These are phyloP conservation scores for Cladophialophora psammophila DNA, from an alignment of 2,329 filamentous ascomycete genomes.

Conservation along the genomic window DNA sequence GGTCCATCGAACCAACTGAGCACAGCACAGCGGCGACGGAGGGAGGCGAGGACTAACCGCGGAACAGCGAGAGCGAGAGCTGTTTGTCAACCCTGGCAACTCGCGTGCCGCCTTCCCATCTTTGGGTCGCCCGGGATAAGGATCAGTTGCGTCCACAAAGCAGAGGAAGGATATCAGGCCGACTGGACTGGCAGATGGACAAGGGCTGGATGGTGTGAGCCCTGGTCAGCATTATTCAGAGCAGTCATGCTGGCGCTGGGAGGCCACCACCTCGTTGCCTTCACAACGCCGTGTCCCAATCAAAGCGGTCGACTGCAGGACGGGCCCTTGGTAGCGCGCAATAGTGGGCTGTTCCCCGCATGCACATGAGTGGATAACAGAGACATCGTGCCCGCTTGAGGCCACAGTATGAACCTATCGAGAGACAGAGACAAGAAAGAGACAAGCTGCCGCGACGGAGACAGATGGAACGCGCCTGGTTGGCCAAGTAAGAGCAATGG, in stretches of 20 bases:
- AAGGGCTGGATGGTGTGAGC: neutral
- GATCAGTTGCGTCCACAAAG: neutral
- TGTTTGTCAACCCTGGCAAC: neutral
- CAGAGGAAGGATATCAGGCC: slow-evolving; percentile 1
- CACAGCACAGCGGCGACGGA: neutral
- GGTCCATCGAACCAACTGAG: neutral
- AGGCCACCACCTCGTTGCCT: neutral
- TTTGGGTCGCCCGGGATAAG: neutral
- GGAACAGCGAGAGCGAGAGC: neutral
- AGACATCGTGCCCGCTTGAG: neutral
- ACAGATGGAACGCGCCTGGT: neutral
- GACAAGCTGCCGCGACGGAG: neutral
- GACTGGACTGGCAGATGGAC: neutral
- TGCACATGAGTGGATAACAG: neutral
- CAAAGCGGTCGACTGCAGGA: neutral
- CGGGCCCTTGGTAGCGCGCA: neutral
- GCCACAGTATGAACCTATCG: neutral
- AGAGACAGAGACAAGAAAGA: neutral
- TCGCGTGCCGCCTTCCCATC: neutral
- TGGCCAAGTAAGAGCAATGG: neutral
- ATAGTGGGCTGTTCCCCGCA: slow-evolving; percentile 16
- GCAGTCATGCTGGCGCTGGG: neutral
- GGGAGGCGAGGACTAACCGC: neutral
- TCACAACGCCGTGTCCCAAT: neutral
- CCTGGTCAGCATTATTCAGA: neutral